These are phyloP conservation scores for Medicago ruthenica DNA, from an alignment of 306 rosid species.

Conservation along the genomic window DNA sequence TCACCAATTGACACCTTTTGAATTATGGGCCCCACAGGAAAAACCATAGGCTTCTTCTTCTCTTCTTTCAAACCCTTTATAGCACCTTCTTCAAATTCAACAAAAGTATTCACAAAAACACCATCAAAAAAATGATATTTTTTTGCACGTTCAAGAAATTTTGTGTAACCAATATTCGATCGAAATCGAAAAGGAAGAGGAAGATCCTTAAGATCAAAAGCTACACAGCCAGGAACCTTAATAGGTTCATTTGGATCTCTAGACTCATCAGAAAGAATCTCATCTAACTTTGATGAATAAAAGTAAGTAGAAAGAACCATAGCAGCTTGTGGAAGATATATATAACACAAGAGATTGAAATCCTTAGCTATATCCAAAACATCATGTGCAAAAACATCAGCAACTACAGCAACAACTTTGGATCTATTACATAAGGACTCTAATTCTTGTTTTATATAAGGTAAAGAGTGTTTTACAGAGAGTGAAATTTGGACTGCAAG, in stretches of 20 bases:
- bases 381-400: conserved; percentile 38
- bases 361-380: conserved; percentile 40
- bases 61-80: conserved; percentile 5
- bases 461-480: conserved; percentile 34
- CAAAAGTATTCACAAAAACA: conserved; percentile 37
- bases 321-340: conserved; percentile 49
- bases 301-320: conserved; percentile 39
- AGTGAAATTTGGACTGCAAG: conserved; percentile 42
- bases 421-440: conserved; percentile 21
- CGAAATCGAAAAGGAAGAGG: conserved; percentile 24
- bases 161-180: conserved; percentile 12
- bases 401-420: conserved; percentile 42
- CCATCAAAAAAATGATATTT: conserved; percentile 34
- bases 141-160: conserved; percentile 16
- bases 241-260: conserved; percentile 33
- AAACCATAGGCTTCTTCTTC: conserved; percentile 14
- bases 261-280: conserved; percentile 39
- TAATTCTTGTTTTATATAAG: conserved; percentile 33
- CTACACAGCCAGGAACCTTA: conserved; percentile 41
- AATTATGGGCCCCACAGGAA: conserved; percentile 51
- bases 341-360: conserved; percentile 37
- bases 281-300: conserved; percentile 31
- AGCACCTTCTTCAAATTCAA: conserved; percentile 31
- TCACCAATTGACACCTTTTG: conserved; percentile 27
- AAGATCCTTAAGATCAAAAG: conserved; percentile 14